These are phyloP conservation scores for Hemileccinum impolitum DNA, from an alignment of 768 basidiomycete species.

Conservation along the genomic window DNA sequence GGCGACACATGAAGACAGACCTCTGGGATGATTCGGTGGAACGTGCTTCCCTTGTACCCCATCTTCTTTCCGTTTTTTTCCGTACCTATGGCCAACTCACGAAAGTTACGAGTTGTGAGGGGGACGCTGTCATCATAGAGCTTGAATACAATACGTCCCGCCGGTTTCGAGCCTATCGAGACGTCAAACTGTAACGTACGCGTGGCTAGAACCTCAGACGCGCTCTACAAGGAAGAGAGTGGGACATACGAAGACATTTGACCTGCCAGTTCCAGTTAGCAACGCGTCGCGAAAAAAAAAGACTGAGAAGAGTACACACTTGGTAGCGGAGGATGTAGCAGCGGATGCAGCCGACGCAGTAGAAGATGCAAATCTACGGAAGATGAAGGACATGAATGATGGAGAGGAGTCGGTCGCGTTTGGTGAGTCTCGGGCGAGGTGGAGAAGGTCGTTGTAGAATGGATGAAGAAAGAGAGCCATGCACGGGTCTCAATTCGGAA, in stretches of 20 bases:
- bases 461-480: slow-evolving; percentile 26
- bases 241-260: slow-evolving; percentile 33
- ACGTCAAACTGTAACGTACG: slow-evolving; percentile 54
- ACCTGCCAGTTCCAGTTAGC: slow-evolving; percentile 7
- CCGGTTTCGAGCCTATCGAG: slow-evolving; percentile 53
- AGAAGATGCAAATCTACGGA: slow-evolving; percentile 50
- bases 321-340: slow-evolving; percentile 12
- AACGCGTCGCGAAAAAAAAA: neutral
- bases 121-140: slow-evolving; percentile 84
- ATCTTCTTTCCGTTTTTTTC: slow-evolving; percentile 48
- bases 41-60: slow-evolving; percentile 64
- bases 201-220: neutral
- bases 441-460: slow-evolving; percentile 21
- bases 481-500: too few relatives aligned
- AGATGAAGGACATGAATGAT: slow-evolving; percentile 44
- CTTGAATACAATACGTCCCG: slow-evolving; percentile 78
- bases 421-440: slow-evolving; percentile 10
- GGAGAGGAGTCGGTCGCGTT: slow-evolving; percentile 13
- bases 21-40: slow-evolving; percentile 73
- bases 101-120: slow-evolving; percentile 76
- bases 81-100: slow-evolving; percentile 63
- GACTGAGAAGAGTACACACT: slow-evolving; percentile 6
- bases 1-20: slow-evolving; percentile 31
- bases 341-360: slow-evolving; percentile 35
- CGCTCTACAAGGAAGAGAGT: slow-evolving; percentile 4